Percentiles rank a stretch among this genome's conserved stretches.
Conservation (phyloP, 2,329 filamentous ascomycete genomes). For the Bretziella fagacearum region DNA sequence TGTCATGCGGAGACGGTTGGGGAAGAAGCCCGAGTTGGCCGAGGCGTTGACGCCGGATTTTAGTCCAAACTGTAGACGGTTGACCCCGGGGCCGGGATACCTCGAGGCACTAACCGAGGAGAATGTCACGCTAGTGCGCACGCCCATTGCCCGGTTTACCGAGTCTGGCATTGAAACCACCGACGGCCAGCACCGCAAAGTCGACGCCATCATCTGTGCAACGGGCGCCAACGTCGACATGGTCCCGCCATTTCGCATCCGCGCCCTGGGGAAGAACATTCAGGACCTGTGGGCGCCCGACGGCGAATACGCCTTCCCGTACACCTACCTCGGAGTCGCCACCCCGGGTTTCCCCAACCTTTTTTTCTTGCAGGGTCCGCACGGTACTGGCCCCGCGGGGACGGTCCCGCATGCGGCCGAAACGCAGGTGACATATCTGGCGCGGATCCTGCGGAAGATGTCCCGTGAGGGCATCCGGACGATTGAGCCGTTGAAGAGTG, state of each 20-base stretch:
- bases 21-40: conserved; percentile 37
- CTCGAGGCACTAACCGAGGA: conserved; percentile 44
- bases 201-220: conserved; percentile 50
- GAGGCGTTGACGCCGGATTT: conserved; percentile 43
- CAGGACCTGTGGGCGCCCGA: conserved; percentile 37
- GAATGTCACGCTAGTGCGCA: conserved; percentile 45
- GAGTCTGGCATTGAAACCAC: conserved; percentile 40
- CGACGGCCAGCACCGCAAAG: conserved; percentile 38
- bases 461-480: conserved; percentile 48
- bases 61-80: conserved; percentile 44
- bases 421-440: conserved; percentile 46
- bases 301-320: conserved; percentile 42
- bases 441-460: conserved; percentile 50
- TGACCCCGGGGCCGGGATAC: conserved; percentile 51
- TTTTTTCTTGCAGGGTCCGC: conserved; percentile 45
- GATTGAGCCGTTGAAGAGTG: conserved; percentile 37
- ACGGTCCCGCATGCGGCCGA: conserved; percentile 53
- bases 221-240: conserved; percentile 48
- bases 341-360: conserved; percentile 52
- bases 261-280: conserved; percentile 36
- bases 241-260: conserved; percentile 43
- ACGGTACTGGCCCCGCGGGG: conserved; percentile 41
- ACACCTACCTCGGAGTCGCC: conserved; percentile 48
- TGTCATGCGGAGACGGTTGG: conserved; percentile 37
- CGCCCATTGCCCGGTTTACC: conserved; percentile 40